phyloP scores from a whole-genome alignment of 2,329 filamentous ascomycete species.

The Hymenoscyphus scutula region DNA sequence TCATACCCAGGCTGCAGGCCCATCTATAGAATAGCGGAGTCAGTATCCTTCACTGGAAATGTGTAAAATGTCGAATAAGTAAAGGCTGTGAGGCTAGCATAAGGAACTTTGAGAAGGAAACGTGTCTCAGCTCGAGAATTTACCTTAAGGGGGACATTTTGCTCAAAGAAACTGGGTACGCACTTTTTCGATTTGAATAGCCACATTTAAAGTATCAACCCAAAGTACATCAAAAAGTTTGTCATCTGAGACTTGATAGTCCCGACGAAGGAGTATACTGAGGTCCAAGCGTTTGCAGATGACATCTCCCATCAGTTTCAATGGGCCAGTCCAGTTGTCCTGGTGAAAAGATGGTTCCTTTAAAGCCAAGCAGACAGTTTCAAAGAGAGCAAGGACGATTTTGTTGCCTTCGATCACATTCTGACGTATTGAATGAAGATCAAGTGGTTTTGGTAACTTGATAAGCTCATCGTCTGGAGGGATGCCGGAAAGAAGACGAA shows the following conservation, averaged over 20 bases:
- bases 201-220: constrained; percentile 1
- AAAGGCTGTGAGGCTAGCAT: too few relatives aligned
- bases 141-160: too few relatives aligned
- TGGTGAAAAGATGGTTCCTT: constrained; percentile 2
- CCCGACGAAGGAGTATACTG: neutral
- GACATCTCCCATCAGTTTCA: neutral
- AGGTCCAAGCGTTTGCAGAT: neutral
- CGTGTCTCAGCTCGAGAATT: too few relatives aligned
- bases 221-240: constrained; percentile 4
- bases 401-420: constrained; percentile 4
- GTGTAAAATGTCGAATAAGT: too few relatives aligned
- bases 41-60: too few relatives aligned
- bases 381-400: constrained; percentile 3
- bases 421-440: neutral
- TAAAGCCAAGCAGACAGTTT: constrained; percentile 3
- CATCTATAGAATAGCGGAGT: too few relatives aligned
- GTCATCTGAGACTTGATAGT: neutral
- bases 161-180: too few relatives aligned
- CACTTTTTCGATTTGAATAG: constrained; percentile 8
- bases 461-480: neutral
- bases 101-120: too few relatives aligned
- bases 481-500: neutral
- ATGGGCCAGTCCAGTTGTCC: neutral
- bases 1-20: neutral
- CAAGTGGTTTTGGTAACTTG: neutral